A percentile compares a stretch with the other conserved stretches of the same genome.
phyloP scores from a whole-genome alignment of 2,329 filamentous ascomycete genomes.

The Colletotrichum nymphaeae region DNA sequence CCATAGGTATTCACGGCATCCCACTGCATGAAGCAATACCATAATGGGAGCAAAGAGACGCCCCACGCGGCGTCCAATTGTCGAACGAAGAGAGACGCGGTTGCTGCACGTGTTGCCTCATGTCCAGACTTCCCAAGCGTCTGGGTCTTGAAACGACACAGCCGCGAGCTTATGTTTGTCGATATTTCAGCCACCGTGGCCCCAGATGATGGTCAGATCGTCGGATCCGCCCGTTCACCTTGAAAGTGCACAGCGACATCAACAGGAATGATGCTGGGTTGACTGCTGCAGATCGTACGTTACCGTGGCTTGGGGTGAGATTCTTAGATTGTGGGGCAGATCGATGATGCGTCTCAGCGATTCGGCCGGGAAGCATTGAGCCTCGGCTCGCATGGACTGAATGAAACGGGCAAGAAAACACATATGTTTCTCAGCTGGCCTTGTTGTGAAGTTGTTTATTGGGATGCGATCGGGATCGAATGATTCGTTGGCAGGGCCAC shows the following conservation, averaged over 20 bases:
- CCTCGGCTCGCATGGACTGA: conserved; percentile 23
- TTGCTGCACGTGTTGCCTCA: not conserved
- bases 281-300: conserved; percentile 18
- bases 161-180: not conserved
- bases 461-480: not conserved
- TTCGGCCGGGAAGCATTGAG: not conserved
- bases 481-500: not conserved
- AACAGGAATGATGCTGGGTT: conserved; percentile 10
- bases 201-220: not conserved
- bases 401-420: not conserved
- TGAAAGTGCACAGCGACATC: not conserved
- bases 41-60: not conserved
- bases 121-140: not conserved
- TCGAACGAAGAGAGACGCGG: not conserved
- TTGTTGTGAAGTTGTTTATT: not conserved
- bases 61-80: not conserved
- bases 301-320: conserved; percentile 5
- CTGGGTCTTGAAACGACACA: not conserved
- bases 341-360: conserved; percentile 14
- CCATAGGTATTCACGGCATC: not conserved
- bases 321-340: conserved; percentile 22
- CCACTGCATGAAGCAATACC: not conserved
- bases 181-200: not conserved
- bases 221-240: not conserved
- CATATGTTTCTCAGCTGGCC: not conserved